Percentiles rank a stretch among this genome's conserved stretches.
These are phyloP conservation scores for Wallacemonas sp. DNA, from an alignment of 208 protist genomes.

Conservation along the genomic window DNA sequence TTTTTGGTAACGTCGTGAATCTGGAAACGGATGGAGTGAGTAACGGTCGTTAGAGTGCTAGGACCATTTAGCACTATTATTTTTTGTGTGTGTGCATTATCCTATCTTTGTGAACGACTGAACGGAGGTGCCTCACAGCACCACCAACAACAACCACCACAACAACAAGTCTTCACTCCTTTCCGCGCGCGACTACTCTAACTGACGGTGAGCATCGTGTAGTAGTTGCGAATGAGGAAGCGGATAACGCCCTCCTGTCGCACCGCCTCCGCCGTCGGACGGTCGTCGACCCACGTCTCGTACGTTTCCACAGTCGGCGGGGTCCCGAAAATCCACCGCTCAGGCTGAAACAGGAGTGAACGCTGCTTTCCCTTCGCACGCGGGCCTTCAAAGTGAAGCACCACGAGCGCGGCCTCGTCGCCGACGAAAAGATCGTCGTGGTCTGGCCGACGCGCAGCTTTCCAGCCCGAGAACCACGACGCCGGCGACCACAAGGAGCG, in stretches of 20 bases:
- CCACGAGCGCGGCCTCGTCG: constrained; percentile 62
- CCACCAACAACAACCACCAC: neutral
- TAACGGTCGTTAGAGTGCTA: too few relatives aligned
- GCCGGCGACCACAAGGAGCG: neutral
- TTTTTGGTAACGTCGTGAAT: too few relatives aligned
- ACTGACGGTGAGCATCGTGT: constrained; percentile 66
- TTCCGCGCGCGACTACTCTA: constrained; percentile 17
- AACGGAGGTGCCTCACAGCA: too few relatives aligned
- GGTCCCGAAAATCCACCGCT: constrained; percentile 67
- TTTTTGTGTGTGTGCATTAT: too few relatives aligned
- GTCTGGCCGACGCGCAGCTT: too few relatives aligned
- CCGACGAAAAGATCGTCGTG: neutral
- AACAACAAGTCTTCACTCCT: neutral
- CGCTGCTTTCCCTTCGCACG: constrained; percentile 58
- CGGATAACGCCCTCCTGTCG: constrained; percentile 59
- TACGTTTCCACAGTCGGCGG: constrained; percentile 64
- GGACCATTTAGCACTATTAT: too few relatives aligned
- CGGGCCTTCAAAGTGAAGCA: constrained; percentile 89
- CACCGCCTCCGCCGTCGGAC: constrained; percentile 58
- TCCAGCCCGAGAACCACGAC: neutral
- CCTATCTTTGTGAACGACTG: too few relatives aligned
- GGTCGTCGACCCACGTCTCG: constrained; percentile 66
- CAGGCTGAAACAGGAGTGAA: constrained; percentile 74
- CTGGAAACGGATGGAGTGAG: neutral
- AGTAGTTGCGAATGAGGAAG: constrained; percentile 80